Evolutionary conservation across 495 filamentous ascomycete species (phyloP).

Genomic region (Neurospora sp.): DNA sequence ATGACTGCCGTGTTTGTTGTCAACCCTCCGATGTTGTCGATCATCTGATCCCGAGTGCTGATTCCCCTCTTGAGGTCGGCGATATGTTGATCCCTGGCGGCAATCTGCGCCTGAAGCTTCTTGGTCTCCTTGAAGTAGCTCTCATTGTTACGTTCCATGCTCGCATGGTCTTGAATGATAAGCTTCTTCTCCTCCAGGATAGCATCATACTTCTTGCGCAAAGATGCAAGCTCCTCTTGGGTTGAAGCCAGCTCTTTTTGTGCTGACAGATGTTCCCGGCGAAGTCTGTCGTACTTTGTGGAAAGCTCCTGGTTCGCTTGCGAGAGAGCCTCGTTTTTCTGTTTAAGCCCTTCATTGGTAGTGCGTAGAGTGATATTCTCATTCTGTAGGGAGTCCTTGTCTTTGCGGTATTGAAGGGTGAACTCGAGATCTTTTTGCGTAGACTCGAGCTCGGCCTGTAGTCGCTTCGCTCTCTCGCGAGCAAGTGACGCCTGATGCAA

Average conservation of each 20-base stretch:
- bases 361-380: conserved; percentile 25
- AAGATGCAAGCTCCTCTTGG: conserved; percentile 24
- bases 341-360: conserved; percentile 23
- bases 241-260: conserved; percentile 26
- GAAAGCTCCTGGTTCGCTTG: conserved; percentile 17
- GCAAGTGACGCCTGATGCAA: conserved; percentile 32
- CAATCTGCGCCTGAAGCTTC: conserved; percentile 30
- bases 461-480: conserved; percentile 31
- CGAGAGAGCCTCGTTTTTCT: conserved; percentile 16
- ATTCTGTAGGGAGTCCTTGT: conserved; percentile 22
- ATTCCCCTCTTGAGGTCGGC: conserved; percentile 25
- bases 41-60: conserved; percentile 21
- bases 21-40: conserved; percentile 22
- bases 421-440: conserved; percentile 28
- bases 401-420: conserved; percentile 19
- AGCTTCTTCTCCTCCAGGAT: conserved; percentile 28
- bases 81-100: conserved; percentile 26
- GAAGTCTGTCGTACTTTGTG: conserved; percentile 26
- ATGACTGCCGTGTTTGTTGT: conserved; percentile 22
- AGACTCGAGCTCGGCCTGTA: conserved; percentile 30
- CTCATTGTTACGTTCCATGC: conserved; percentile 37
- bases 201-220: conserved; percentile 20
- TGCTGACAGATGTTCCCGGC: conserved; percentile 23
- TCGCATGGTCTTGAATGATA: conserved; percentile 30
- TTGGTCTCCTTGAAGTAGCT: conserved; percentile 37